Conservation (phyloP, 2,329 filamentous ascomycete species). For the Cercospora sojina region DNA sequence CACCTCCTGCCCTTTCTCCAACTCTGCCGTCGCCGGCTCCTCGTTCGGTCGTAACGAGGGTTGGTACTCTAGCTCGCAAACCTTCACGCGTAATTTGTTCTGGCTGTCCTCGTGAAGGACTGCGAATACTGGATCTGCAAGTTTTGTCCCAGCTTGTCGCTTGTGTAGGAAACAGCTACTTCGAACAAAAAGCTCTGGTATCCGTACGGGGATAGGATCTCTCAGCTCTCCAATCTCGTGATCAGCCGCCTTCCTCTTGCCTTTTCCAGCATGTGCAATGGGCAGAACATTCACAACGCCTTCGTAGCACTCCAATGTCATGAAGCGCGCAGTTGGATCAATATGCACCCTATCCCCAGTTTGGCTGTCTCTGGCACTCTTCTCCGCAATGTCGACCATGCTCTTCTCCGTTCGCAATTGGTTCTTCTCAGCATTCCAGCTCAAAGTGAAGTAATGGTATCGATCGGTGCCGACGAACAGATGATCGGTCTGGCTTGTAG, state of each 20-base stretch:
- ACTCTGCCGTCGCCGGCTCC: conserved; percentile 52
- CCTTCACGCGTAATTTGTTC: conserved; percentile 55
- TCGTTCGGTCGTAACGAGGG: conserved; percentile 45
- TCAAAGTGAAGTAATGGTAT: conserved; percentile 85
- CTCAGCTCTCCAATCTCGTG: conserved; percentile 58
- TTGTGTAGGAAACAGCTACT: conserved; percentile 66
- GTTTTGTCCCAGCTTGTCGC: conserved; percentile 41
- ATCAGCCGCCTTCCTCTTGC: conserved; percentile 46
- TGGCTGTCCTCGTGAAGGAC: conserved; percentile 64
- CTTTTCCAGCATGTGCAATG: conserved; percentile 55
- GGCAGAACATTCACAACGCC: conserved; percentile 66
- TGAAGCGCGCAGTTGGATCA: conserved; percentile 71
- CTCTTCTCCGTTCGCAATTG: conserved; percentile 58
- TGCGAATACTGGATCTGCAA: conserved; percentile 59
- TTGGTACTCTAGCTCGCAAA: conserved; percentile 56
- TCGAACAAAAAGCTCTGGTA: conserved; percentile 66
- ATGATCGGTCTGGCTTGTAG: conserved; percentile 72
- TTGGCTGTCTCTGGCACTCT: conserved; percentile 68
- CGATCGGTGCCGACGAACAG: conserved; percentile 91
- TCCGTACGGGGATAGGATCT: conserved; percentile 60
- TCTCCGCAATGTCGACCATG: conserved; percentile 61
- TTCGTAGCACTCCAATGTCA: conserved; percentile 68
- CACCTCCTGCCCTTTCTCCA: conserved; percentile 51
- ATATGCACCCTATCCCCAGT: conserved; percentile 80
- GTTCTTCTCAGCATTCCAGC: conserved; percentile 66